phyloP scores from a whole-genome alignment of 164 flowering plant species.

The Cinnamomum micranthum region DNA sequence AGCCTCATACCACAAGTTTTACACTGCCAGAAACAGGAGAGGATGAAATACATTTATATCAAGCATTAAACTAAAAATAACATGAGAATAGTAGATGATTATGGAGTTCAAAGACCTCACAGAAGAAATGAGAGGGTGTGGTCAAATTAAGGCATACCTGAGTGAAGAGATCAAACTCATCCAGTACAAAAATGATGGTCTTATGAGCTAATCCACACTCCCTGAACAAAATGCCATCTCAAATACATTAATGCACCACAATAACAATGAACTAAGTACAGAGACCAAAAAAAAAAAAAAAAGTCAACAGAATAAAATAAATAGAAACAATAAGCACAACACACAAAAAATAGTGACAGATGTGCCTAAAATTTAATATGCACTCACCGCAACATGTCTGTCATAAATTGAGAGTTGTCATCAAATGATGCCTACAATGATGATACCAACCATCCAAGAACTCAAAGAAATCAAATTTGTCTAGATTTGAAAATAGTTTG shows the following conservation, averaged over 20 bases:
- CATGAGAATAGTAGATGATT: not conserved
- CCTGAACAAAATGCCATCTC: conserved; percentile 33
- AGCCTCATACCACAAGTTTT: not conserved
- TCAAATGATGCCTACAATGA: conserved; percentile 83
- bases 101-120: not conserved
- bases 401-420: conserved; percentile 87
- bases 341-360: not conserved
- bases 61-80: not conserved
- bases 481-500: not conserved
- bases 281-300: not conserved
- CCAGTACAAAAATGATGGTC: conserved; percentile 79
- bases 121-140: not conserved
- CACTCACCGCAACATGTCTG: conserved; percentile 77
- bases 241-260: conserved; percentile 3
- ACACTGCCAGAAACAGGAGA: not conserved
- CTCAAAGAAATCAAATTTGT: conserved; percentile 8
- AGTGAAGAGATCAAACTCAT: conserved; percentile 90
- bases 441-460: conserved; percentile 2
- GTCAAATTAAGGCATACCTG: conserved; percentile 45
- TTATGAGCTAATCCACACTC: conserved; percentile 95
- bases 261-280: not conserved
- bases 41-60: not conserved
- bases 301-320: not conserved
- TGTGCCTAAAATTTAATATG: not conserved
- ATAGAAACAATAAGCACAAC: not conserved